These are phyloP conservation scores for Skeletonema costatum DNA, from an alignment of 108 stramenopile genomes.

Conservation along the genomic window DNA sequence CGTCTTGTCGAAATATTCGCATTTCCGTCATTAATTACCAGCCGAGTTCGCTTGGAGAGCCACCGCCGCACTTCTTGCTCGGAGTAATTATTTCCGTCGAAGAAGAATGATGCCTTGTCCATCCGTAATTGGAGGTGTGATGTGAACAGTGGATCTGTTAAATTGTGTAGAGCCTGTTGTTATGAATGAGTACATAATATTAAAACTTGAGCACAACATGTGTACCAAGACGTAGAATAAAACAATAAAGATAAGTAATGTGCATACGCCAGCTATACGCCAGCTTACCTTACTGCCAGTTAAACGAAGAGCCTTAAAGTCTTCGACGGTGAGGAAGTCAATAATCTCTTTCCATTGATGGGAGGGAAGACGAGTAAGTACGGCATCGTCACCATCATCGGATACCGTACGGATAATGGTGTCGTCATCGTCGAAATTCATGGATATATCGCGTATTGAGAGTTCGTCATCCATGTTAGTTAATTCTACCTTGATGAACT, in stretches of 20 bases:
- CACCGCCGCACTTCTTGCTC: background rate
- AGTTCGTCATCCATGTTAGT: background rate
- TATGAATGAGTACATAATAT: background rate
- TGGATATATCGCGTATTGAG: background rate
- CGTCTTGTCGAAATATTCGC: background rate
- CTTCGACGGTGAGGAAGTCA: slow-evolving; percentile 2
- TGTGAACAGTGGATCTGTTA: background rate
- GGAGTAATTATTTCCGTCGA: background rate
- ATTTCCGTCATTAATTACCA: background rate
- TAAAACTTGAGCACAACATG: background rate
- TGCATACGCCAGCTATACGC: background rate
- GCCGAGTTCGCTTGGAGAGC: background rate
- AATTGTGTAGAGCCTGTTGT: background rate
- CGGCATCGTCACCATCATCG: background rate
- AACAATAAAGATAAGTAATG: background rate
- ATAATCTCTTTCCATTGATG: background rate
- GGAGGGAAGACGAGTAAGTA: background rate
- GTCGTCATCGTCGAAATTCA: background rate
- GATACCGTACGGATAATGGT: background rate
- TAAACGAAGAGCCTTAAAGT: slow-evolving; percentile 1
- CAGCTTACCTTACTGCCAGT: background rate
- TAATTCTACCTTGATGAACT: background rate
- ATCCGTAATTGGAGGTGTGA: background rate
- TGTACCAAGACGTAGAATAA: background rate
- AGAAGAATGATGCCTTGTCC: background rate